phyloP scores from a whole-genome alignment of 805 yeast genomes.

The Yamadazyma tumulicola region DNA sequence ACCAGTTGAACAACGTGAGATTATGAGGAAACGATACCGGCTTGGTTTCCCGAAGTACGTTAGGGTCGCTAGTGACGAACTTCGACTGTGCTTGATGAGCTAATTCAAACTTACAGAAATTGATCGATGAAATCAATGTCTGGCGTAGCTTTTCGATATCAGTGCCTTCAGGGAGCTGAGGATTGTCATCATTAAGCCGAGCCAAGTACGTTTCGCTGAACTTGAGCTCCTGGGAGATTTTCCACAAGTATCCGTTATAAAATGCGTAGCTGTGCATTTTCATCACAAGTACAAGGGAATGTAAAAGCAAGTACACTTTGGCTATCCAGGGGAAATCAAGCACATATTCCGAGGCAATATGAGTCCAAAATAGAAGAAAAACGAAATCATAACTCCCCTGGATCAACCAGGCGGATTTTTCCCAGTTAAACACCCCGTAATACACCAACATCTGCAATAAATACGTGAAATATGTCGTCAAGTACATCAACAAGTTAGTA shows the following conservation, averaged over 20 bases:
- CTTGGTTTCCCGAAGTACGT: constrained; percentile 4
- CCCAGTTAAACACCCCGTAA: constrained; percentile 54
- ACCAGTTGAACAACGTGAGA: constrained; percentile 61
- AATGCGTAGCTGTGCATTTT: constrained; percentile 92
- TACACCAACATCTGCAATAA: constrained; percentile 55
- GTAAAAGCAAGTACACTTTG: constrained; percentile 77
- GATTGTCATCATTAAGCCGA: constrained; percentile 30
- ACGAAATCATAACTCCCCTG: constrained; percentile 54
- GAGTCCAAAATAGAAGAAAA: constrained; percentile 51
- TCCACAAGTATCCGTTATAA: constrained; percentile 88
- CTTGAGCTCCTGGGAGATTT: constrained; percentile 49
- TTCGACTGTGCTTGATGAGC: constrained; percentile 44
- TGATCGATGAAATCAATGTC: constrained; percentile 46
- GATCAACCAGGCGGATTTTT: constrained; percentile 56
- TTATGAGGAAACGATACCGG: constrained; percentile 63
- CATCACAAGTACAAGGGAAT: constrained; percentile 85
- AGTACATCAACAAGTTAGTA: constrained; percentile 74
- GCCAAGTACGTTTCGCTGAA: constrained; percentile 45
- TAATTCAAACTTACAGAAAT: constrained; percentile 73
- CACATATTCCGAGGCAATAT: constrained; percentile 46
- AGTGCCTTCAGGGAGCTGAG: constrained; percentile 16
- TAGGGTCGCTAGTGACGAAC: constrained; percentile 9
- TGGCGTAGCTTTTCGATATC: constrained; percentile 23
- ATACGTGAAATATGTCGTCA: constrained; percentile 58
- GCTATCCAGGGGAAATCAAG: constrained; percentile 84